Conservation (phyloP, 441 rosid species). For the Euphorbia corollata region DNA sequence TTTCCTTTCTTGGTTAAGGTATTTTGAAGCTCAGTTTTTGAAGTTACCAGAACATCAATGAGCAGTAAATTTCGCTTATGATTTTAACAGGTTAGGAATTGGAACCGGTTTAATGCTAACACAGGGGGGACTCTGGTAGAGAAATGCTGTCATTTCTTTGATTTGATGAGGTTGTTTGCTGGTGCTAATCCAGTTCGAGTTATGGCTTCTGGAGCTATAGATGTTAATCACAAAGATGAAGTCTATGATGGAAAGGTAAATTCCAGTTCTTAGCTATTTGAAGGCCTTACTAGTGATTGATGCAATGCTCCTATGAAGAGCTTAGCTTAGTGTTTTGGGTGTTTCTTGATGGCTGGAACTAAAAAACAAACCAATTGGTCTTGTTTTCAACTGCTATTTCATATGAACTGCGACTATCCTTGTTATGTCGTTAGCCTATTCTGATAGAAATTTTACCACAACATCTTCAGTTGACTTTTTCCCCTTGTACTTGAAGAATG, state of each 20-base stretch:
- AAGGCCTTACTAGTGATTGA: background rate
- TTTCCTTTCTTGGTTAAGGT: constrained; percentile 97
- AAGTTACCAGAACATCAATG: constrained; percentile 3
- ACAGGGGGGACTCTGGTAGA: constrained; percentile 91
- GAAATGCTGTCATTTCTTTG: constrained; percentile 98
- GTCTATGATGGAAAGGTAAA: constrained; percentile 73
- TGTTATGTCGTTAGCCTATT: background rate
- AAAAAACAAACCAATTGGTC: background rate
- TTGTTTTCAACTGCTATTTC: background rate
- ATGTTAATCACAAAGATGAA: constrained; percentile 89
- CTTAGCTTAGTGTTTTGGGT: background rate
- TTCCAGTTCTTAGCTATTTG: constrained; percentile 8
- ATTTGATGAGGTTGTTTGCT: constrained; percentile 83
- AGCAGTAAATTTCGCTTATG: constrained; percentile 20
- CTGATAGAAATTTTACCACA: background rate
- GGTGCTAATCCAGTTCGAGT: constrained; percentile 74
- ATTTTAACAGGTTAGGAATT: constrained; percentile 58
- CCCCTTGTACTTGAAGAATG: no score
- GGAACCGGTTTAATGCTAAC: constrained; percentile 90
- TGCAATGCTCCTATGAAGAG: background rate
- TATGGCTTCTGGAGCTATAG: constrained; percentile 94
- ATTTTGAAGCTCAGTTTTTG: constrained; percentile 13
- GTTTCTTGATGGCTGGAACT: background rate
- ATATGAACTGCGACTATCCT: background rate
- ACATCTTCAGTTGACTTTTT: background rate